A percentile compares a stretch with the other conserved stretches of the same genome.
phyloP scores from a whole-genome alignment of 768 basidiomycete species.

The Grammothele lineata region DNA sequence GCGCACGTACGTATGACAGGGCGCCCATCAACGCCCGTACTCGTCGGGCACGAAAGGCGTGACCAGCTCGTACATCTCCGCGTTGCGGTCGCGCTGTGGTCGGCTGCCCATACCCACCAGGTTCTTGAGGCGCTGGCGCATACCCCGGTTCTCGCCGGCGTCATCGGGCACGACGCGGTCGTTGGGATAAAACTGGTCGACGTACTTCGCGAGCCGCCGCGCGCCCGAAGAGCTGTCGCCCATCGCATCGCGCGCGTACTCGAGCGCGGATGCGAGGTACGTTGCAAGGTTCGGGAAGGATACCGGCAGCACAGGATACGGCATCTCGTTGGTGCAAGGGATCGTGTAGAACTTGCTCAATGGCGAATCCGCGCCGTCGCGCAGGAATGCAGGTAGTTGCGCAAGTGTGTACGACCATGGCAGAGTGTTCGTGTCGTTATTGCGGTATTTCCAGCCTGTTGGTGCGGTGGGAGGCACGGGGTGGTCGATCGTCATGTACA shows the following conservation, averaged over 20 bases:
- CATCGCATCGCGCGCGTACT: slow-evolving; percentile 59
- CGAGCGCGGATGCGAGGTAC: slow-evolving; percentile 69
- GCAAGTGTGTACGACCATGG: slow-evolving; percentile 72
- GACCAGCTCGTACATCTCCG: slow-evolving; percentile 77
- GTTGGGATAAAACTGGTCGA: slow-evolving; percentile 62
- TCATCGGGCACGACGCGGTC: slow-evolving; percentile 30
- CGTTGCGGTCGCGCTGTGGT: slow-evolving; percentile 55
- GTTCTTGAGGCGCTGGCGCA: slow-evolving; percentile 55
- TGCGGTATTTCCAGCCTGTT: slow-evolving; percentile 44
- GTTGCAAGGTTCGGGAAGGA: slow-evolving; percentile 70
- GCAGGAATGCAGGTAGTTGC: slow-evolving; percentile 54
- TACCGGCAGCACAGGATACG: slow-evolving; percentile 70
- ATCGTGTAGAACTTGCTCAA: slow-evolving; percentile 71
- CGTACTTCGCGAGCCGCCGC: slow-evolving; percentile 65
- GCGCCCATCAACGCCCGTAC: slow-evolving; percentile 63
- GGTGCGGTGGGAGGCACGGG: slow-evolving; percentile 46
- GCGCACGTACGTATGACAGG: no score
- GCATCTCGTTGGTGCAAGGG: slow-evolving; percentile 52
- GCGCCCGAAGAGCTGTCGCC: slow-evolving; percentile 57
- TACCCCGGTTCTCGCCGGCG: slow-evolving; percentile 36
- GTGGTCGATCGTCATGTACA: slow-evolving; percentile 77
- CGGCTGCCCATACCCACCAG: slow-evolving; percentile 51
- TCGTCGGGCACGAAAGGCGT: slow-evolving; percentile 80
- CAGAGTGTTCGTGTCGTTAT: slow-evolving; percentile 57
- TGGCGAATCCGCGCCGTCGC: slow-evolving; percentile 56